Evolutionary conservation across 495 filamentous ascomycete genomes (phyloP).

Genomic region (Melanomma pulvis-pyrius): DNA sequence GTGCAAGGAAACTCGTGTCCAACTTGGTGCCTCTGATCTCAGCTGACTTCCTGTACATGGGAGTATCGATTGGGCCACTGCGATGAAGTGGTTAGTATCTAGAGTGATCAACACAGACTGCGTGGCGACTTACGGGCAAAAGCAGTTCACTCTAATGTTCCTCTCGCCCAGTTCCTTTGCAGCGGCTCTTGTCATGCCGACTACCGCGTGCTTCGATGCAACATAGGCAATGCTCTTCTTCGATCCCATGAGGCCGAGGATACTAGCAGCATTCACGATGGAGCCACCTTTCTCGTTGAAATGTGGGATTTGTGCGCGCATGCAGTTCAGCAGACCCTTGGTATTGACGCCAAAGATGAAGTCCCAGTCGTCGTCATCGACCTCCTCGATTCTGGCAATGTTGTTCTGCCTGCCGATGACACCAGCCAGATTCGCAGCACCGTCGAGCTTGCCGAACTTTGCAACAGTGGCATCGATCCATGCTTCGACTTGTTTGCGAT

Average conservation of each 20-base stretch:
- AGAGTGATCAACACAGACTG: neutral
- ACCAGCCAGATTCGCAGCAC: constrained; percentile 49
- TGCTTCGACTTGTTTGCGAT: constrained; percentile 26
- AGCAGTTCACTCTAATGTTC: constrained; percentile 61
- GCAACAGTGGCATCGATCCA: constrained; percentile 37
- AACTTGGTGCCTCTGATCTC: constrained; percentile 27
- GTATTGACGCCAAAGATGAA: constrained; percentile 41
- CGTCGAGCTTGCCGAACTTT: constrained; percentile 42
- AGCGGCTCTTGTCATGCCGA: constrained; percentile 63
- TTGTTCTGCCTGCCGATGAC: constrained; percentile 49
- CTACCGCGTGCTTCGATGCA: constrained; percentile 57
- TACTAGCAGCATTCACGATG: constrained; percentile 63
- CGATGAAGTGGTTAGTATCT: neutral
- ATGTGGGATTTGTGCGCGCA: constrained; percentile 38
- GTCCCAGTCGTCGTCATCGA: constrained; percentile 43
- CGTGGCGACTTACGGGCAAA: constrained; percentile 37
- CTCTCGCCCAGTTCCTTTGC: constrained; percentile 60
- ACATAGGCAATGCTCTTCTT: constrained; percentile 56
- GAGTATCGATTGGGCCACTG: constrained; percentile 40
- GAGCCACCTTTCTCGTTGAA: constrained; percentile 28
- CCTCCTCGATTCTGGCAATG: constrained; percentile 45
- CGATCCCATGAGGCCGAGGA: constrained; percentile 58
- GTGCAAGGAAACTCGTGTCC: constrained; percentile 15
- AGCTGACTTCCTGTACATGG: constrained; percentile 30
- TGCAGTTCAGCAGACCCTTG: constrained; percentile 42